These are phyloP conservation scores for Tolypocladium sp. DNA, from an alignment of 2,329 filamentous ascomycete genomes.

Conservation along the genomic window DNA sequence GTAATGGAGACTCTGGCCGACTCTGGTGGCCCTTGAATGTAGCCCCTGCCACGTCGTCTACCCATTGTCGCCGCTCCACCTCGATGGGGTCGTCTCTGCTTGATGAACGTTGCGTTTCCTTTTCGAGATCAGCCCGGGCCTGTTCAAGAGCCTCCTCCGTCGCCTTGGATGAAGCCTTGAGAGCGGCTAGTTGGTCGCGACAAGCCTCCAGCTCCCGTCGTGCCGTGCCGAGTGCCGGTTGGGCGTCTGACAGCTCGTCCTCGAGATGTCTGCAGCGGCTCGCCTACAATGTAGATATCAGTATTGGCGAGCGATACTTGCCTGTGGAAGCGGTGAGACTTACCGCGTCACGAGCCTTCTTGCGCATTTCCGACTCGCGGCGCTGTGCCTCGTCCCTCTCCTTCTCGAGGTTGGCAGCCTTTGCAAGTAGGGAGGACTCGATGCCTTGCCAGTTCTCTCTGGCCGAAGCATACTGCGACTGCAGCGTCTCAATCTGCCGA, in stretches of 20 bases:
- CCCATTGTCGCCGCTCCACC: constrained; percentile 38
- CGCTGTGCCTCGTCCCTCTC: constrained; percentile 80
- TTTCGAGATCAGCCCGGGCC: constrained; percentile 39
- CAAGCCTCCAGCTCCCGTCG: constrained; percentile 55
- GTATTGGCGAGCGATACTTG: not conserved
- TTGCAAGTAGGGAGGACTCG: constrained; percentile 72
- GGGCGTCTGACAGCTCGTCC: constrained; percentile 70
- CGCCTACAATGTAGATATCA: constrained; percentile 37
- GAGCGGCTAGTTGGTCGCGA: constrained; percentile 47
- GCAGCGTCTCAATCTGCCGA: constrained; percentile 88
- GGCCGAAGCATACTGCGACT: constrained; percentile 89
- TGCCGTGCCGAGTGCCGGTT: constrained; percentile 52
- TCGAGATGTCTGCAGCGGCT: constrained; percentile 58
- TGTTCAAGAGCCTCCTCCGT: constrained; percentile 57
- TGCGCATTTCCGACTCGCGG: constrained; percentile 78
- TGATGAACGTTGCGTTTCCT: constrained; percentile 25
- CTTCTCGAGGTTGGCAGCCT: constrained; percentile 71
- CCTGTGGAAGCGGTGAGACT: constrained; percentile 19
- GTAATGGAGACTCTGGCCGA: constrained; percentile 44
- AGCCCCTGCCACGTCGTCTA: constrained; percentile 37
- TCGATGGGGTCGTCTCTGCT: constrained; percentile 25
- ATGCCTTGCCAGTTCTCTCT: constrained; percentile 98
- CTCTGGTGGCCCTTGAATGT: constrained; percentile 34
- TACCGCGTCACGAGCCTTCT: constrained; percentile 81
- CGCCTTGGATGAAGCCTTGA: constrained; percentile 58